Evolutionary conservation across 208 protist genomes (phyloP), one percentile per base, ranked within the genome.

Genomic region (Leishmania turanica): DNA sequence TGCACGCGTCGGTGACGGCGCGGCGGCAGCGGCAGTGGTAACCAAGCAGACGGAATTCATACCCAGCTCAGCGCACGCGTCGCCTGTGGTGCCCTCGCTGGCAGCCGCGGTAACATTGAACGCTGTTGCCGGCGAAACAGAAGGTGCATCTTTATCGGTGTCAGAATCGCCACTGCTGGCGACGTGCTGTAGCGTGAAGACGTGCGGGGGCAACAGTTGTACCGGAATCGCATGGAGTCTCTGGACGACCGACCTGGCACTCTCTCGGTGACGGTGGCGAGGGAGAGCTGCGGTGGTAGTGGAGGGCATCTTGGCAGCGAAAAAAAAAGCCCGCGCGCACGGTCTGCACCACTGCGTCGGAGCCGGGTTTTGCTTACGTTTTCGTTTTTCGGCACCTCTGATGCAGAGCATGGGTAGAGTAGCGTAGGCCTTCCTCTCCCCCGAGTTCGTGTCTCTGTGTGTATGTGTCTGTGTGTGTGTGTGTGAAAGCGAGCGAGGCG

Each of bases 211-310:
- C 8, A 89, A 70, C 31, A 95, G 84, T 34, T 86, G 65, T n/a
- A 90, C 90, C 4, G 83, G 89, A 13, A 80, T 84, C 9, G 92
- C 87, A 66, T 87, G 84, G 3, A 92, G 85, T 3, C 92, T 81
- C 77, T 90, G 88, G 15, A 95, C 73, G 2, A 95, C 79, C 19
- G 80, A 66, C 11, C 78, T 79, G 24, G 87, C 89, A 49, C 86
- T 92, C 82, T 92, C 90, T 24, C 89, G 83, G 15, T 70, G 82
- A n/a, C 77, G 82, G 51, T 56, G 9, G 31, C 45, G 47, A 54
- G 69, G 47, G 19, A 40, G 31, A n/a, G 27, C 6, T 47, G 77
- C 9, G 45, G 58, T 37, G 58, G 75, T n/a, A 31, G 7, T 51
- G 6, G 42, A 8, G 45, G 69, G 27, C 45, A 73, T 73, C 42